Evolutionary conservation across 129 eudicot species (phyloP).

Genomic region (Flaveria trinervia): DNA sequence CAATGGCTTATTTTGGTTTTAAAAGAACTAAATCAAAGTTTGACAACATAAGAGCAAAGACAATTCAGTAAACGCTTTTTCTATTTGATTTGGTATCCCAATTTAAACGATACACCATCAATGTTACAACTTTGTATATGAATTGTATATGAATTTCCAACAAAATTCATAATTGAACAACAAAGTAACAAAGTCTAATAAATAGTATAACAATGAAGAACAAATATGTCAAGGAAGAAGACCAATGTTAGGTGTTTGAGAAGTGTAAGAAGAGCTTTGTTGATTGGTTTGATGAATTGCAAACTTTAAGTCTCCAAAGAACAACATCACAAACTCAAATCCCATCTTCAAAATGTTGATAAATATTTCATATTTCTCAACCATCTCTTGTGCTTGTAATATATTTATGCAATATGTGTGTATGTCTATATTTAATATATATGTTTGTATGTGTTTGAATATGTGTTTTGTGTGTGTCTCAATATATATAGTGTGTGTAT

Average conservation of each 20-base stretch:
- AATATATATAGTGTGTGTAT: not conserved
- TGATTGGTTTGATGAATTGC: conserved; percentile 30
- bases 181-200: not conserved
- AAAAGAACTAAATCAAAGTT: not conserved
- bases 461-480: not conserved
- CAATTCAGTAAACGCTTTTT: not conserved
- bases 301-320: conserved; percentile 43
- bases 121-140: not conserved
- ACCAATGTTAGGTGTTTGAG: conserved; percentile 48
- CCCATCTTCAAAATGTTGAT: conserved; percentile 42
- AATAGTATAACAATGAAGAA: not conserved
- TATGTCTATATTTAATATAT: not conserved
- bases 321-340: conserved; percentile 43
- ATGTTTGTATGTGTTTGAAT: not conserved
- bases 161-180: not conserved
- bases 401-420: not conserved
- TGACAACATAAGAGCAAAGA: too few relatives aligned
- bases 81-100: not conserved
- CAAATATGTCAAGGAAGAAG: conserved; percentile 39
- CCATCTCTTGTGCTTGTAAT: conserved; percentile 29
- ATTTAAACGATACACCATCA: not conserved
- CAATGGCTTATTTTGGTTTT: too few relatives aligned
- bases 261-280: conserved; percentile 14
- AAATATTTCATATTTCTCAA: conserved; percentile 49
- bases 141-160: not conserved